A percentile compares a stretch with the other conserved stretches of the same genome.
Conservation (phyloP, 495 filamentous ascomycete species). For the Tuber umbilicatum region DNA sequence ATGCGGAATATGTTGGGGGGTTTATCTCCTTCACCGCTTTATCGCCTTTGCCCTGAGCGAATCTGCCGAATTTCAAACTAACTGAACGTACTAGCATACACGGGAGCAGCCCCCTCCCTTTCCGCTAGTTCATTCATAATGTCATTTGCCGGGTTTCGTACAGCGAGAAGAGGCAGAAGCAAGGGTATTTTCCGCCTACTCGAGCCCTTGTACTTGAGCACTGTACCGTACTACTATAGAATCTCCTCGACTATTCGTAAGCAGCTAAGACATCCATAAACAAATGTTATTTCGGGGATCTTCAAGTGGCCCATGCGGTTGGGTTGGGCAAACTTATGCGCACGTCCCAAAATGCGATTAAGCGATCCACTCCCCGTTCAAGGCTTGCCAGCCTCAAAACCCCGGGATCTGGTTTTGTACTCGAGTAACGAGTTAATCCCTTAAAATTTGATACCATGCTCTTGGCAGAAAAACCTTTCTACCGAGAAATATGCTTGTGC, state of each 20-base stretch:
- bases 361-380: slow-evolving; percentile 29
- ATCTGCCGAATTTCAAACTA: not conserved
- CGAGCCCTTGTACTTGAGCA: not conserved
- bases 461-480: no score
- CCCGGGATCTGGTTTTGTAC: slow-evolving; percentile 28
- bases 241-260: not conserved
- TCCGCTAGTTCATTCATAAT: not conserved
- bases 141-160: not conserved
- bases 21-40: not conserved
- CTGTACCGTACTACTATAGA: not conserved
- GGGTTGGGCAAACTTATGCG: slow-evolving; percentile 33
- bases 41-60: not conserved
- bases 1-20: not conserved
- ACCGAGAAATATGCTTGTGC: no score
- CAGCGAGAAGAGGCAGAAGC: not conserved
- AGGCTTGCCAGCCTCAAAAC: slow-evolving; percentile 22
- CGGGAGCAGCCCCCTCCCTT: not conserved
- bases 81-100: not conserved
- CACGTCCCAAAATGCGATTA: slow-evolving; percentile 33
- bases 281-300: slow-evolving; percentile 31
- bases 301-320: slow-evolving; percentile 36
- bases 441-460: no score
- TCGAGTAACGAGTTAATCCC: no score
- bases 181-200: slow-evolving; percentile 4
- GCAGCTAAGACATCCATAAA: not conserved